A percentile compares a stretch with the other conserved stretches of the same genome.
These are phyloP conservation scores for Xylaria palmicola DNA, from an alignment of 495 filamentous ascomycete genomes.

Conservation along the genomic window DNA sequence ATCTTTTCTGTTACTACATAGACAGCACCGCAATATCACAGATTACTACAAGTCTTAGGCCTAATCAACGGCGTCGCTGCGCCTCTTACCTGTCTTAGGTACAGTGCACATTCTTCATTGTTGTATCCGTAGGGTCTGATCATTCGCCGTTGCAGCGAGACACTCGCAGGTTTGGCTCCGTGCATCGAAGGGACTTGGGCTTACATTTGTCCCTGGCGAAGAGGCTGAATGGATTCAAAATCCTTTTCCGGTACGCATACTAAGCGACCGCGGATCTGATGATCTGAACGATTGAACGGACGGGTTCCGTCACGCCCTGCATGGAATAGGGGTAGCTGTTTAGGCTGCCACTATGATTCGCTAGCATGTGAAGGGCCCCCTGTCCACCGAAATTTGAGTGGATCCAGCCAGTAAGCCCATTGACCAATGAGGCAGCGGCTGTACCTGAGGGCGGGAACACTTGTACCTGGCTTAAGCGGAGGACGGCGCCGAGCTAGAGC, in stretches of 20 bases:
- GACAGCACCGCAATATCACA: background rate
- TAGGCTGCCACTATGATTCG: conserved; percentile 2
- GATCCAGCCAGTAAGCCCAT: background rate
- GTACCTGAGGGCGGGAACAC: conserved; percentile 8
- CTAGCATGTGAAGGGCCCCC: background rate
- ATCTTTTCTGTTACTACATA: background rate
- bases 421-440: background rate
- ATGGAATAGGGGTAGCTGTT: conserved; percentile 12
- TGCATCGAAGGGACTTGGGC: background rate
- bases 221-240: no score
- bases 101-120: background rate
- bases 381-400: background rate
- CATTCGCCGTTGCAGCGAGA: no score
- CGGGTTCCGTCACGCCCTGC: background rate
- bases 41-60: conserved; percentile 1
- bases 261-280: no score
- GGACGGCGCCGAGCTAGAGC: background rate
- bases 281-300: background rate
- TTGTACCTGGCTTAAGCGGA: conserved; percentile 1
- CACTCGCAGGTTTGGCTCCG: background rate
- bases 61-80: background rate
- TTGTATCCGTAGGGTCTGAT: no score
- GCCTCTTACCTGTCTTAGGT: background rate
- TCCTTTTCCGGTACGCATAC: no score
- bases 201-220: background rate